phyloP scores from a whole-genome alignment of 306 rosid species.

The Luffa acutangula region DNA sequence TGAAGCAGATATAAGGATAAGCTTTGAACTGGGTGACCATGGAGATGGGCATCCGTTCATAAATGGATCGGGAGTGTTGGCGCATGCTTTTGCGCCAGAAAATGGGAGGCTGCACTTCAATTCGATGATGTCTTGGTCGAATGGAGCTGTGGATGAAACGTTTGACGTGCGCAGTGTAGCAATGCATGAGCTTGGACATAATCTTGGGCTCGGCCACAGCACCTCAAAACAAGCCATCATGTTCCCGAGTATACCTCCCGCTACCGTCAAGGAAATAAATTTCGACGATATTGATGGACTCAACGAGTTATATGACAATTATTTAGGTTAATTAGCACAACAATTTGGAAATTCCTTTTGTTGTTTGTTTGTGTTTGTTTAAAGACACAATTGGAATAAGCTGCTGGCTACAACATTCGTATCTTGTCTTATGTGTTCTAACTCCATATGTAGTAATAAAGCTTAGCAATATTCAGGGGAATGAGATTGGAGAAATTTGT shows the following conservation, averaged over 20 bases:
- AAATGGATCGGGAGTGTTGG: background rate
- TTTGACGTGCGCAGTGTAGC: background rate
- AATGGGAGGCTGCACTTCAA: slow-evolving; percentile 2
- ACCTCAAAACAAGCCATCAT: background rate
- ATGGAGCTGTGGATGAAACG: background rate
- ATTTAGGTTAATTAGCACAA: background rate
- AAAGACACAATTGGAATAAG: too few relatives aligned
- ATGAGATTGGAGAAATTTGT: too few relatives aligned
- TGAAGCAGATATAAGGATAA: background rate
- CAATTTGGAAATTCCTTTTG: background rate
- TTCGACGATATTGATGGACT: background rate
- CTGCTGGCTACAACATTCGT: too few relatives aligned
- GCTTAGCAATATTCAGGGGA: too few relatives aligned
- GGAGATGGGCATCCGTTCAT: background rate
- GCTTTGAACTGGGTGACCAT: background rate
- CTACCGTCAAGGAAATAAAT: background rate
- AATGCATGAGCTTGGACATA: background rate
- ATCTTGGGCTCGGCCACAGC: background rate
- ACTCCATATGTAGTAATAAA: too few relatives aligned
- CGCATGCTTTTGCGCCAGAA: background rate
- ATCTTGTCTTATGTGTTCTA: too few relatives aligned
- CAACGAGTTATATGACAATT: background rate
- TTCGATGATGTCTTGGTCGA: background rate
- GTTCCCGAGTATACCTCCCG: background rate
- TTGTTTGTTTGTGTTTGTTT: background rate